Evolutionary conservation across 176 grass and related monocot genomes (phyloP), one percentile per base, ranked within the genome.

Genomic region (Typha latifolia): DNA sequence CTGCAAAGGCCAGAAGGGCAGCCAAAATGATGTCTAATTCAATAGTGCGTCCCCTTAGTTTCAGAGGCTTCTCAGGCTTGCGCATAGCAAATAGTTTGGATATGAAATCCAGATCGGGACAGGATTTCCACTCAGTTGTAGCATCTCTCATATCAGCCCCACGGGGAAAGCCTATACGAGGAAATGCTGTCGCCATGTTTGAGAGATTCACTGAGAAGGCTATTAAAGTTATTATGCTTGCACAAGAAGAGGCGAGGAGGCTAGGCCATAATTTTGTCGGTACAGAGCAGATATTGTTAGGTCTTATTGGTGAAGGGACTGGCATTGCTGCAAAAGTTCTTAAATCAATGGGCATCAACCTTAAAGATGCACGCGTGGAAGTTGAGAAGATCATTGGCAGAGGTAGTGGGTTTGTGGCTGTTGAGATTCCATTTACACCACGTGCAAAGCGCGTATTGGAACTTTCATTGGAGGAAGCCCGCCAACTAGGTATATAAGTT

Each of bases 211-310:
- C 88, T 3, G 93, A 97, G 68, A 92, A 97, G 65, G 93, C 93
- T 55, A 92, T 91, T 76, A 92, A 97, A 82, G 93, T 97, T 53
- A 89, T 91, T 66, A 96, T 96, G 93, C 85, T 97, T 51, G 87
- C 87, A 11, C 92, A 91, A 66, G 92, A 97, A 73, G 93, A 97
- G 78, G 88, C 93, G 3, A 91, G 93, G 23, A 83, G 83, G 8
- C 76, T 93, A 3, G 94, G 94, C 3, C 86, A 93, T 76, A 99
- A 93, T 52, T 99, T 90, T 82, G 94, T 99, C 79, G 94, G 94
- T 18, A 93, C 89, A 37, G 94, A 99, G 26, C 94, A 99, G 62
- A 89, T 99, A 72, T 66, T 99, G 23, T 64, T 99, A 67, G 94
- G 86, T 19, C 81, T 99, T 77, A 87, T 93, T 19, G 86, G 94